phyloP scores from a whole-genome alignment of 139 green algal genomes.

The Nannochloris sp. region DNA sequence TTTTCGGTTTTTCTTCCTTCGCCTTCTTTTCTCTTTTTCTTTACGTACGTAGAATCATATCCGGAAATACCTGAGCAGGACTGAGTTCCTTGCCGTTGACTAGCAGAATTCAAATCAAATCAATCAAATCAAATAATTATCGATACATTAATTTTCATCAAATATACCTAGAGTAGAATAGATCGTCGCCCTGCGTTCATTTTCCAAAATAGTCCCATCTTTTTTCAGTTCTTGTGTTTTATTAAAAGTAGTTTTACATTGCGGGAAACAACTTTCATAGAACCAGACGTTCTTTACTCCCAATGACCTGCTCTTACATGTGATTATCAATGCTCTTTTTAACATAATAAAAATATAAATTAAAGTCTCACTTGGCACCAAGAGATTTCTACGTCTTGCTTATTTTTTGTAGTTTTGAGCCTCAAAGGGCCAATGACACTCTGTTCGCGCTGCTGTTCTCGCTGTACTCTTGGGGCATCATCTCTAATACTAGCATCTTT shows the following conservation, averaged over 20 bases:
- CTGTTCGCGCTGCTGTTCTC: not conserved
- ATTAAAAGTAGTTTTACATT: not conserved
- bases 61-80: too few relatives aligned
- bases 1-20: too few relatives aligned
- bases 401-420: not conserved
- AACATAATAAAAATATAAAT: not conserved
- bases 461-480: not conserved
- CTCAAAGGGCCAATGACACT: not conserved
- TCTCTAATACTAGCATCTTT: not conserved
- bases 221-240: not conserved
- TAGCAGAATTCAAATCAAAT: too few relatives aligned
- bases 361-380: not conserved
- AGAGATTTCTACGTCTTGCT: not conserved
- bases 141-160: too few relatives aligned
- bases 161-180: too few relatives aligned
- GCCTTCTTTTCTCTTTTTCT: too few relatives aligned
- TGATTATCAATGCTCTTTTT: not conserved
- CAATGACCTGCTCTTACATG: not conserved
- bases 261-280: not conserved
- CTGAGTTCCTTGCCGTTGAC: too few relatives aligned
- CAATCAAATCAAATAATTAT: too few relatives aligned
- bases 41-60: too few relatives aligned
- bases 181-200: too few relatives aligned
- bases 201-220: too few relatives aligned
- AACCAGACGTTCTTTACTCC: not conserved